Base-by-base conservation (phyloP, 78 protist species). In the Acrasis kona region DNA sequence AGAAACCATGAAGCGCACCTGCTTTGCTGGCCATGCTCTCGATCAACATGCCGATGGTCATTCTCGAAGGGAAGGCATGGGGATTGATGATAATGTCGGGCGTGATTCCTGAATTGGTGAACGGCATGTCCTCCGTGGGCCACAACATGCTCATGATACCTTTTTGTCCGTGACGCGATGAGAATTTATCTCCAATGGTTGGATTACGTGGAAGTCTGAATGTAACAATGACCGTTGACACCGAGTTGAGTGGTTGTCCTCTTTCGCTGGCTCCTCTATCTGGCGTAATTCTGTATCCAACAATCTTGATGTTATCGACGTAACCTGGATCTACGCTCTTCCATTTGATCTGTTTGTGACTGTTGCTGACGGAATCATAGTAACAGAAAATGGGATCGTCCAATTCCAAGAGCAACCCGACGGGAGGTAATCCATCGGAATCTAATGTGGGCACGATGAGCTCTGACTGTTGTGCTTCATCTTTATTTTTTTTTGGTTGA, bases 21-120 rank as follows among this genome's bases (percentile, higher is more conserved):
- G 72, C 40, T 84, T 96, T 96, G 71, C 86, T 96, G 0, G 99
- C 98, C 86, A 98, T 77, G 40, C 67, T 50, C 78, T 98, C 99
- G 5, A 97, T 82, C 0, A 96, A 66, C 99, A 97, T 96, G 8
- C 98, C 97, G 32, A 98, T 96, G 6, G 99, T 98, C 99, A 98
- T 98, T 40, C 99, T 95, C 8, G 99, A 96, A n/a, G 99, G 97
- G 83, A 91, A 91, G 31, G 96, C 97, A 83, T 98, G 96, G 34
- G 99, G 99, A 83, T 98, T 98, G 91, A 98, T 95, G 81, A 98
- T 78, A 37, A 96, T 80, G 74, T 98, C 98, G 1, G 98, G 98
- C 5, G 72, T 81, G 79, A 96, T 68, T 57, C 99, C 99, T 10
- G 76, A 35, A 58, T 91, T 97, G 12, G 96, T 74, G 87, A 97